These are phyloP conservation scores for Tephrocybe sp. DNA, from an alignment of 768 basidiomycete genomes.

Conservation along the genomic window DNA sequence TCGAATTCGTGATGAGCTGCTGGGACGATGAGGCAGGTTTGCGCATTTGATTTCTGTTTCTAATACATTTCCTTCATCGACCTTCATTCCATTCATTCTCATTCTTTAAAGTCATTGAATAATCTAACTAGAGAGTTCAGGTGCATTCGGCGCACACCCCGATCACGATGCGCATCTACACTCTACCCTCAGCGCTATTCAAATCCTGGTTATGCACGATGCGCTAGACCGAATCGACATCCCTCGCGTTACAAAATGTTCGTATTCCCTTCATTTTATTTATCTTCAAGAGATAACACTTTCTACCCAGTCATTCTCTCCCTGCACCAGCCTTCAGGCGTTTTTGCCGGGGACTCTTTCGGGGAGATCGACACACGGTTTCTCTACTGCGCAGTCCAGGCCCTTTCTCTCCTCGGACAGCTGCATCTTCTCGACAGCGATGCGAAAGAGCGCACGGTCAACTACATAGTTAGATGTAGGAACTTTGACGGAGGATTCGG, in stretches of 20 bases:
- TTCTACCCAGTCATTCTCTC: constrained; percentile 70
- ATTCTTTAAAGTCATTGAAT: not conserved
- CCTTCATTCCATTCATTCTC: not conserved
- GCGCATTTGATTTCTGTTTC: constrained; percentile 12
- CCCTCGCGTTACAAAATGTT: constrained; percentile 74
- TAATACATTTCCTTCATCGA: not conserved
- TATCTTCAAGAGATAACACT: too few relatives aligned
- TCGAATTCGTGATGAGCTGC: constrained; percentile 89
- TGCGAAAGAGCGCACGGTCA: constrained; percentile 63
- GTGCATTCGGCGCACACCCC: constrained; percentile 90
- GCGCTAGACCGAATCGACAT: constrained; percentile 72
- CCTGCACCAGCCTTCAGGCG: constrained; percentile 82
- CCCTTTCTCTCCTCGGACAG: constrained; percentile 77
- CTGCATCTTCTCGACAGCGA: constrained; percentile 69
- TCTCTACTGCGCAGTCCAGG: constrained; percentile 81
- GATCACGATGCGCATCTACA: constrained; percentile 90
- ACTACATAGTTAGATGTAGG: constrained; percentile 72
- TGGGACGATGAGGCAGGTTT: constrained; percentile 90
- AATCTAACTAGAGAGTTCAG: constrained; percentile 37
- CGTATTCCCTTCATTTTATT: constrained; percentile 23
- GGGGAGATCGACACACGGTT: constrained; percentile 96
- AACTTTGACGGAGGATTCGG: constrained; percentile 99
- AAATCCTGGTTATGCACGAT: constrained; percentile 85
- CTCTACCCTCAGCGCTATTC: constrained; percentile 87
- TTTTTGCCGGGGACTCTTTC: constrained; percentile 87